A percentile compares a stretch with the other conserved stretches of the same genome.
phyloP scores from a whole-genome alignment of 2,329 filamentous ascomycete species.

The Arthrobotrys entomopaga region DNA sequence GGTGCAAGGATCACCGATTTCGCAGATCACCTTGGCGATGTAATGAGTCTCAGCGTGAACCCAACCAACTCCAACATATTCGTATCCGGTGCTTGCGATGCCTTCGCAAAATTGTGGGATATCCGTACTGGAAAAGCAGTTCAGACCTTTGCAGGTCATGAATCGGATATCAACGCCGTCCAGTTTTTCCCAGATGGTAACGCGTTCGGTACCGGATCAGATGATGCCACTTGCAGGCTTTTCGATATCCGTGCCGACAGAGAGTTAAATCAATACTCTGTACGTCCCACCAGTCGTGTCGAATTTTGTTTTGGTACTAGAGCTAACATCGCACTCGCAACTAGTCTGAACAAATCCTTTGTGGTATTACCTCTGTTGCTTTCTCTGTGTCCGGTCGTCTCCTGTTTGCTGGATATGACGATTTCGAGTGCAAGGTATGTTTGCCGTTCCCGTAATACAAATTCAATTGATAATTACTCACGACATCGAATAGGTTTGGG shows the following conservation, averaged over 20 bases:
- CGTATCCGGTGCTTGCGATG: conserved; percentile 98
- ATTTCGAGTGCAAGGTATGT: conserved; percentile 98
- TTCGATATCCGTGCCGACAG: conserved; percentile 98
- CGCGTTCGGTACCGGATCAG: conserved; percentile 96
- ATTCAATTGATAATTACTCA: conserved; percentile 16
- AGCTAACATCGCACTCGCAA: conserved; percentile 17
- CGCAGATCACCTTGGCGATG: conserved; percentile 95
- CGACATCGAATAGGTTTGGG: conserved; percentile 80
- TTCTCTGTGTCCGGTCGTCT: conserved; percentile 96
- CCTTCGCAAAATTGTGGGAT: conserved; percentile 98
- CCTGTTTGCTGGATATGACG: conserved; percentile 96
- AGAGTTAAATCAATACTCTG: conserved; percentile 75
- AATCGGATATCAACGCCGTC: conserved; percentile 99
- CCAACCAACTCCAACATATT: conserved; percentile 99
- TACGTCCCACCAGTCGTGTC: conserved; percentile 61
- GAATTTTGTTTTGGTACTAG: background rate
- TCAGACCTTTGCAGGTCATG: conserved; percentile 97
- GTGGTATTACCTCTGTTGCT: conserved; percentile 96
- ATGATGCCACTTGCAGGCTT: conserved; percentile 94
- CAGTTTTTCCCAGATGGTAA: conserved; percentile 99
- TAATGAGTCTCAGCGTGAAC: conserved; percentile 99
- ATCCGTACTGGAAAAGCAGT: conserved; percentile 97
- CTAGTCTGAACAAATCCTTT: conserved; percentile 95
- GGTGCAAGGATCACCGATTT: conserved; percentile 98
- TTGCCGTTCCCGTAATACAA: conserved; percentile 37